Evolutionary conservation across 371 early-diverging fungal genomes (phyloP).

Genomic region (Phascolomyces articulosus): DNA sequence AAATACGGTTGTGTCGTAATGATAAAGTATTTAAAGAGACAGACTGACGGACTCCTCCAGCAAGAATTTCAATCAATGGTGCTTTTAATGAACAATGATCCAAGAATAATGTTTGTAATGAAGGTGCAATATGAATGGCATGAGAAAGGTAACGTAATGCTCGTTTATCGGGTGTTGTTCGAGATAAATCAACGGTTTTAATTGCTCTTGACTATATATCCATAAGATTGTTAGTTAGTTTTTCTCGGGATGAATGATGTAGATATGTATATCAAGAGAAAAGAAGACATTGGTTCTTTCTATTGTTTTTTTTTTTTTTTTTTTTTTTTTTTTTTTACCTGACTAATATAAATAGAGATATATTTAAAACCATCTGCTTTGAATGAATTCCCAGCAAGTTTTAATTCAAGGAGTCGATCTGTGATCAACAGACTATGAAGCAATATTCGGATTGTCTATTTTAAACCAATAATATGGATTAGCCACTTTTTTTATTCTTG

Average conservation of each 20-base stretch:
- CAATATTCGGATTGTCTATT: slow-evolving; percentile 39
- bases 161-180: slow-evolving; percentile 51
- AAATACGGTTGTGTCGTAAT: slow-evolving; percentile 56
- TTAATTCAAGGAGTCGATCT: slow-evolving; percentile 29
- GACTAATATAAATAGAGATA: slow-evolving; percentile 47
- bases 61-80: slow-evolving; percentile 54
- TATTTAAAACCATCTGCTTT: slow-evolving; percentile 48
- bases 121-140: slow-evolving; percentile 50
- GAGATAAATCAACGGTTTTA: slow-evolving; percentile 37
- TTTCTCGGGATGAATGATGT: too few relatives aligned
- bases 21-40: slow-evolving; percentile 49
- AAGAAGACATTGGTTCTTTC: too few relatives aligned
- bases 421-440: slow-evolving; percentile 43
- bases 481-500: not conserved
- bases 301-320: too few relatives aligned
- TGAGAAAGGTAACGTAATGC: slow-evolving; percentile 61
- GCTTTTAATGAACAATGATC: slow-evolving; percentile 62
- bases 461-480: slow-evolving; percentile 2
- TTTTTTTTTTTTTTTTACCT: slow-evolving; percentile 23
- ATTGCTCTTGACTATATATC: slow-evolving; percentile 40
- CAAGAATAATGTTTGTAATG: slow-evolving; percentile 56
- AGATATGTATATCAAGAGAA: too few relatives aligned
- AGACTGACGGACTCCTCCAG: slow-evolving; percentile 57
- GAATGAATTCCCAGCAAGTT: slow-evolving; percentile 35
- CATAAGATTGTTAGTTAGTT: not conserved